phyloP scores from a whole-genome alignment of 768 basidiomycete genomes.

The Termitomyces sp. region DNA sequence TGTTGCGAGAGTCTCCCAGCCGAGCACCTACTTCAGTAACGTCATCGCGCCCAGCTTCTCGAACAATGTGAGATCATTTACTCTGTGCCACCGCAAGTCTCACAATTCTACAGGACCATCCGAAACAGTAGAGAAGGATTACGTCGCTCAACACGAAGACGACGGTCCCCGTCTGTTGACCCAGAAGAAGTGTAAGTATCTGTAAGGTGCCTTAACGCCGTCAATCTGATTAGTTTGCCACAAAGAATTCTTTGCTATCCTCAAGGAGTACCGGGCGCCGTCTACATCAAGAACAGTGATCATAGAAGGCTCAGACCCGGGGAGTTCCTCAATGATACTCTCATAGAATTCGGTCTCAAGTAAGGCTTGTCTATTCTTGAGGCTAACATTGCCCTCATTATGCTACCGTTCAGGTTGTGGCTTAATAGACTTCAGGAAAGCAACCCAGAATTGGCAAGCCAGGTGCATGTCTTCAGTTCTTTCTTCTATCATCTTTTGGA shows the following conservation, averaged over 20 bases:
- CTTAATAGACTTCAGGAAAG: constrained; percentile 50
- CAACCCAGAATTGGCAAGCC: constrained; percentile 60
- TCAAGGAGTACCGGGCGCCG: constrained; percentile 61
- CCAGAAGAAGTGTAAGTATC: constrained; percentile 63
- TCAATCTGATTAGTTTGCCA: neutral
- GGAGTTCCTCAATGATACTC: constrained; percentile 92
- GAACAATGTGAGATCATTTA: neutral
- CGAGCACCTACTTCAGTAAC: neutral
- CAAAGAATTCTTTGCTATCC: constrained; percentile 77
- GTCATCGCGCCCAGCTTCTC: constrained; percentile 9
- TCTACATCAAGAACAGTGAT: constrained; percentile 83
- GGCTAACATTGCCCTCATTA: neutral
- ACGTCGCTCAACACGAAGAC: constrained; percentile 18
- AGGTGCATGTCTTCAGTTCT: constrained; percentile 91
- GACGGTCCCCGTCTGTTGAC: constrained; percentile 30
- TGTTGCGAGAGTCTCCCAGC: constrained; percentile 5
- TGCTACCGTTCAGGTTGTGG: constrained; percentile 56
- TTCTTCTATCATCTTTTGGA: constrained; percentile 98
- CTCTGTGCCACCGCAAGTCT: neutral
- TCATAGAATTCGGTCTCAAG: constrained; percentile 97
- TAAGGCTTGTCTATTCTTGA: constrained; percentile 32
- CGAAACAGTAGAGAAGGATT: constrained; percentile 3
- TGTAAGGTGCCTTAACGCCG: neutral
- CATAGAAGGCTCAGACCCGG: constrained; percentile 67
- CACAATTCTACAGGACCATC: neutral